A percentile compares a stretch with the other conserved stretches of the same genome.
Evolutionary conservation across 2,329 filamentous ascomycete genomes (phyloP).

Genomic region (Penicillium concentricum): DNA sequence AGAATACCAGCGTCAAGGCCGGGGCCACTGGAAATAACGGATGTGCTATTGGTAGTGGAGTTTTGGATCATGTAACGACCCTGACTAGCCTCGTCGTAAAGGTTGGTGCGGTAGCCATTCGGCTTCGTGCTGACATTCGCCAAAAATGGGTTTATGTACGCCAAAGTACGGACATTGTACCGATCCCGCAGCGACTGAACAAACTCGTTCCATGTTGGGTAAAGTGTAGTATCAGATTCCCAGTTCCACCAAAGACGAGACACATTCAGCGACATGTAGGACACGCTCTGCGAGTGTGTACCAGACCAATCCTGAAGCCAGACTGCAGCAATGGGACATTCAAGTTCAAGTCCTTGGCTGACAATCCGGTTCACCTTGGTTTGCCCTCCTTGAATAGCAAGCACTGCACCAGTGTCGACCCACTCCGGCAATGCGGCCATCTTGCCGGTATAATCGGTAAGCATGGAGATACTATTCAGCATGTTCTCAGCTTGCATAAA

Average conservation of each 20-base stretch:
- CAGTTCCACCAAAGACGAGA: conserved; percentile 43
- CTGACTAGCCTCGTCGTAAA: conserved; percentile 34
- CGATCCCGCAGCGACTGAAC: conserved; percentile 33
- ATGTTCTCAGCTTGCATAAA: conserved; percentile 26
- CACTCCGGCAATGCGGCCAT: conserved; percentile 34
- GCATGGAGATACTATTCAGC: conserved; percentile 33
- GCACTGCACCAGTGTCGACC: conserved; percentile 34
- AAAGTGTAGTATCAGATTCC: conserved; percentile 36
- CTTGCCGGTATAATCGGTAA: conserved; percentile 35
- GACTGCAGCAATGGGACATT: conserved; percentile 35
- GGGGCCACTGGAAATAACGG: conserved; percentile 37
- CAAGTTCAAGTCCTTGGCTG: conserved; percentile 27
- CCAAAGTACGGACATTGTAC: conserved; percentile 31
- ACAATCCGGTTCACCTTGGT: conserved; percentile 36
- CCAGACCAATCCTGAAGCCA: conserved; percentile 42
- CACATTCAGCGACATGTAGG: conserved; percentile 33
- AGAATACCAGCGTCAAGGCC: conserved; percentile 39
- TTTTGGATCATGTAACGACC: conserved; percentile 35
- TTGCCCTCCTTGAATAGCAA: conserved; percentile 40
- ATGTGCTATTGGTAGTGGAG: conserved; percentile 32
- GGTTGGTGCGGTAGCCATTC: conserved; percentile 31
- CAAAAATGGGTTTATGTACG: conserved; percentile 38
- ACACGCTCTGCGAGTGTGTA: conserved; percentile 34
- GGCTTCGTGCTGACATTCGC: conserved; percentile 37
- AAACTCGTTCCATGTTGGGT: conserved; percentile 37